These are phyloP conservation scores for Phoma sp. DNA, from an alignment of 2,329 filamentous ascomycete genomes.

Conservation along the genomic window DNA sequence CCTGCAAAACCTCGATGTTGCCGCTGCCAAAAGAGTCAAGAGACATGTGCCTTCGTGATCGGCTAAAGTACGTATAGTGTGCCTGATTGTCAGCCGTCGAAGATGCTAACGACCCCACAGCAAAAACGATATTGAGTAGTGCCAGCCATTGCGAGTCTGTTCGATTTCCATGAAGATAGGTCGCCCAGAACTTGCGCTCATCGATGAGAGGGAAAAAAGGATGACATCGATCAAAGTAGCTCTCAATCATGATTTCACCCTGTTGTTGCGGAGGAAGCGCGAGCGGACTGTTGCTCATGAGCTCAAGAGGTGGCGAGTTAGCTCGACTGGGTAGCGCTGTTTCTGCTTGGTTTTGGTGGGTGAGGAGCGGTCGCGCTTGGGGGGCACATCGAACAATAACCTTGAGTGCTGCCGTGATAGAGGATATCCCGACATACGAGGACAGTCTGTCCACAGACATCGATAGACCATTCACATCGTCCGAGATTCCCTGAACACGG, in stretches of 20 bases:
- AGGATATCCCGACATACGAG: conserved; percentile 75
- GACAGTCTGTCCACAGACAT: conserved; percentile 64
- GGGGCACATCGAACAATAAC: conserved; percentile 68
- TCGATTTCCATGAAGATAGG: conserved; percentile 66
- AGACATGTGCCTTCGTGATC: conserved; percentile 69
- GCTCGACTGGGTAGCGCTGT: conserved; percentile 46
- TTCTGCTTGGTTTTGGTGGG: conserved; percentile 49
- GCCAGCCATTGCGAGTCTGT: conserved; percentile 74
- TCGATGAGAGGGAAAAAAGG: conserved; percentile 76
- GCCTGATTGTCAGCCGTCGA: conserved; percentile 67
- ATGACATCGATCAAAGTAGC: conserved; percentile 77
- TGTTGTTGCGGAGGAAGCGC: conserved; percentile 65
- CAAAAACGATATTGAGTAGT: conserved; percentile 77
- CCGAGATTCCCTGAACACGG: conserved; percentile 61
- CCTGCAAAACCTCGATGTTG: conserved; percentile 75
- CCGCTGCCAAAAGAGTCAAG: conserved; percentile 73
- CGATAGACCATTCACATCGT: conserved; percentile 74
- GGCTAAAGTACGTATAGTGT: conserved; percentile 73
- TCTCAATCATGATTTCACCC: conserved; percentile 72
- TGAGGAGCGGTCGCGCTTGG: conserved; percentile 55
- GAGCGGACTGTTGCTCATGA: conserved; percentile 40
- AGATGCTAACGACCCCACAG: conserved; percentile 73
- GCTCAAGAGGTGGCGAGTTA: conserved; percentile 45
- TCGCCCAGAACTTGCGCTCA: conserved; percentile 71
- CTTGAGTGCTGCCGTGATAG: conserved; percentile 74